Percentiles rank a stretch among this genome's conserved stretches.
Conservation (phyloP, 306 rosid species). For the Casuarina equisetifolia region DNA sequence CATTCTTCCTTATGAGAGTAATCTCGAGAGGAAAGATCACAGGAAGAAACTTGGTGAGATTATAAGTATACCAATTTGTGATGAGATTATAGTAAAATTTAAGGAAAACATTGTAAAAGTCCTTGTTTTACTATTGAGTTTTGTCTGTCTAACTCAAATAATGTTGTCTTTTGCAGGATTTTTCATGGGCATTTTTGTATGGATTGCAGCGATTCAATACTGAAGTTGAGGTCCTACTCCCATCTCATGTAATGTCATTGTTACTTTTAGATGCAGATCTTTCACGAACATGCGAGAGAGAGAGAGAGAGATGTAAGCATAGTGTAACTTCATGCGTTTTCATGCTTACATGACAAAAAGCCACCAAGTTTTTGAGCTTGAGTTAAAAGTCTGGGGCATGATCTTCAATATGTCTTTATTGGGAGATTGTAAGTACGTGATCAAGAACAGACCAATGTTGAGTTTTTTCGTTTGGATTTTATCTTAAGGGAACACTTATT, state of each 20-base stretch:
- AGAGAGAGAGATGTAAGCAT: not conserved
- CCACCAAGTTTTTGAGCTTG: not conserved
- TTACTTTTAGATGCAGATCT: not conserved
- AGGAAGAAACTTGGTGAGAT: not conserved
- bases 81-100: not conserved
- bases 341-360: not conserved
- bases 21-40: not conserved
- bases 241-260: not conserved
- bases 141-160: constrained; percentile 3
- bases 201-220: constrained; percentile 32
- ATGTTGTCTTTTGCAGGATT: constrained; percentile 45
- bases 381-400: not conserved
- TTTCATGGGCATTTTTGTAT: constrained; percentile 33
- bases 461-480: not conserved
- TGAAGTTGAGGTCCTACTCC: not conserved
- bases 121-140: not conserved
- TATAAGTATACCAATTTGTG: not conserved
- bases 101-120: not conserved
- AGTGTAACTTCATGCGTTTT: no score
- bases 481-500: no score
- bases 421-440: not conserved
- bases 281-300: not conserved
- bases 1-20: not conserved
- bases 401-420: not conserved
- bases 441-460: not conserved